phyloP scores from a whole-genome alignment of 2,329 filamentous ascomycete genomes.

The Alternaria hordeiaustralica region DNA sequence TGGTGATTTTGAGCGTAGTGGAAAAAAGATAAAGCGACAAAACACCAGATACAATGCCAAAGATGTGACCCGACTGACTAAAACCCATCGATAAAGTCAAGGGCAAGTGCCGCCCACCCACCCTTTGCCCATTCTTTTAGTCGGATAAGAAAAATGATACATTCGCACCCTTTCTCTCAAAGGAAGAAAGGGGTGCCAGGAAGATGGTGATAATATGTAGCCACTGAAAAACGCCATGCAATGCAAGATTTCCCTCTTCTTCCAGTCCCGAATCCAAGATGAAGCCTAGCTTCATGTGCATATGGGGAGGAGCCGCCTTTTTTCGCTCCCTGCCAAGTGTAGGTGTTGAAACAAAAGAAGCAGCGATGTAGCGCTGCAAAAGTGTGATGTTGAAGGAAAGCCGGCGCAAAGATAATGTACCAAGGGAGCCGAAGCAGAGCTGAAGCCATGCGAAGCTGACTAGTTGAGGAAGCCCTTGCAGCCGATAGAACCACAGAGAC shows the following conservation, averaged over 20 bases:
- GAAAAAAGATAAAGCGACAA: background rate
- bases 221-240: conserved; percentile 1
- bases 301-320: background rate
- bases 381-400: background rate
- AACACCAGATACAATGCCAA: conserved; percentile 4
- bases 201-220: background rate
- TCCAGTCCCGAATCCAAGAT: background rate
- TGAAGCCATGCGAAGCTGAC: conserved; percentile 28
- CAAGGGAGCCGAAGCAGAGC: background rate
- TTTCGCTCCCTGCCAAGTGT: background rate
- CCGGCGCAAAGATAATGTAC: background rate
- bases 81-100: background rate
- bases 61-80: background rate
- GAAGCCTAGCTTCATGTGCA: background rate
- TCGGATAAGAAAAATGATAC: background rate
- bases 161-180: background rate
- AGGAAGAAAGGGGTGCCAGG: background rate
- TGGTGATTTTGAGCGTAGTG: background rate
- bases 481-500: conserved; percentile 91
- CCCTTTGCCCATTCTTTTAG: background rate
- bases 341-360: conserved; percentile 1
- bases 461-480: conserved; percentile 99
- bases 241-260: background rate
- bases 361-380: background rate
- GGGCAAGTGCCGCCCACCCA: background rate